Evolutionary conservation across 306 rosid species (phyloP).

Genomic region (Nissolia schottii): DNA sequence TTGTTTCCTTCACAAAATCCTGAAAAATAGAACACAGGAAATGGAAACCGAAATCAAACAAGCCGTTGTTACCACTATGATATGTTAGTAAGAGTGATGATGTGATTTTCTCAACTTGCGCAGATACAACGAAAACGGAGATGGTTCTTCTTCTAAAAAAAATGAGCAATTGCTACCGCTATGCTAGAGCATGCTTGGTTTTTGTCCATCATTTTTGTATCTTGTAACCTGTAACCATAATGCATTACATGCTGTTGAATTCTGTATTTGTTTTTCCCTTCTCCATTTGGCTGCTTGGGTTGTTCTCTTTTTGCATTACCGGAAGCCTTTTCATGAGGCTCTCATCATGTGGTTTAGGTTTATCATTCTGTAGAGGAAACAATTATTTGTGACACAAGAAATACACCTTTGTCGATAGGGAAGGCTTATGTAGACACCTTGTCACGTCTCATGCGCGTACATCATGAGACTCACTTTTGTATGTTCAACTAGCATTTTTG

Average conservation of each 20-base stretch:
- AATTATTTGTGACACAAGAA: constrained; percentile 3
- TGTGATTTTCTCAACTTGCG: constrained; percentile 18
- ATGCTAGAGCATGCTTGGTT: background rate
- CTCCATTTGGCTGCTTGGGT: background rate
- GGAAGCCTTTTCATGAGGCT: background rate
- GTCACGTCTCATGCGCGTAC: too few relatives aligned
- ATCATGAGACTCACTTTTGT: too few relatives aligned
- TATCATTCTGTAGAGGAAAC: constrained; percentile 8
- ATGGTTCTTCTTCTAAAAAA: constrained; percentile 68
- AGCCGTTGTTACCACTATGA: too few relatives aligned
- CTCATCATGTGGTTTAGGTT: background rate
- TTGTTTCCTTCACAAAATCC: too few relatives aligned
- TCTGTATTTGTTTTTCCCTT: background rate
- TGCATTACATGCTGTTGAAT: background rate
- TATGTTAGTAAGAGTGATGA: constrained; percentile 2
- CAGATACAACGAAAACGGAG: constrained; percentile 52
- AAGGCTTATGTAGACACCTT: background rate
- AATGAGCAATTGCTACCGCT: background rate
- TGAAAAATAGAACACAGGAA: too few relatives aligned
- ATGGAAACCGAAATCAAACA: too few relatives aligned
- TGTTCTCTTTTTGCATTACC: background rate
- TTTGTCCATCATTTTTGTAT: constrained; percentile 20
- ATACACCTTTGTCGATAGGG: background rate
- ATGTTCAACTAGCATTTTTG: background rate
- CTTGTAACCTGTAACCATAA: background rate